Evolutionary conservation across 768 basidiomycete genomes (phyloP).

Genomic region (Calvatia gigantea): DNA sequence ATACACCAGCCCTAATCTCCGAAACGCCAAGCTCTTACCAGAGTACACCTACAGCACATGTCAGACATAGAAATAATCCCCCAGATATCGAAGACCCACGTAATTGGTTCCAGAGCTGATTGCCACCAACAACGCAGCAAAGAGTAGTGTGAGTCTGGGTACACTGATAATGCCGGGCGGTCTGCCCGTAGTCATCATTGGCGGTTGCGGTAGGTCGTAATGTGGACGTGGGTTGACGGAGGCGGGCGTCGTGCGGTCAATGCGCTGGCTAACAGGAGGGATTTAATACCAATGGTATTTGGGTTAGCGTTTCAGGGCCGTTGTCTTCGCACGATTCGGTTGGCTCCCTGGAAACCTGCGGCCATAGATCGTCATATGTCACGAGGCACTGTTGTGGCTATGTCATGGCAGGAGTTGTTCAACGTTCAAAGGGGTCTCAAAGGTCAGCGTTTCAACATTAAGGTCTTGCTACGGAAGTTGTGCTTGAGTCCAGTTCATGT

Average conservation of each 20-base stretch:
- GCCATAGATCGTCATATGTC: too few relatives aligned
- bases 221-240: neutral
- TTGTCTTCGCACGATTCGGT: neutral
- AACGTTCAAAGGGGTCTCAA: too few relatives aligned
- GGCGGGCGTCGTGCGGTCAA: neutral
- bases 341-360: neutral
- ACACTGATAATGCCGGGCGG: slow-evolving; percentile 31
- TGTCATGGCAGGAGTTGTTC: too few relatives aligned
- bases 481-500: too few relatives aligned
- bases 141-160: slow-evolving; percentile 44
- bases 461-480: too few relatives aligned
- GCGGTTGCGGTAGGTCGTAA: neutral
- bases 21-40: slow-evolving; percentile 25
- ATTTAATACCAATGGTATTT: neutral
- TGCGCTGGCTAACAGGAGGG: neutral
- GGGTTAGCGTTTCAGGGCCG: neutral
- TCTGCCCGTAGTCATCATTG: slow-evolving; percentile 18
- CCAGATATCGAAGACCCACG: slow-evolving; percentile 38
- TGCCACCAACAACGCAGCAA: slow-evolving; percentile 57
- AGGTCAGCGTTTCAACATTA: too few relatives aligned
- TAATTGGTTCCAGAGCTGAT: slow-evolving; percentile 72
- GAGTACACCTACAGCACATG: slow-evolving; percentile 33
- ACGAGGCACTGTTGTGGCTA: too few relatives aligned
- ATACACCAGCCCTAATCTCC: neutral
- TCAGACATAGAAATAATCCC: too few relatives aligned